These are phyloP conservation scores for Cyberlindnera japonica DNA, from an alignment of 805 yeast species.

Conservation along the genomic window DNA sequence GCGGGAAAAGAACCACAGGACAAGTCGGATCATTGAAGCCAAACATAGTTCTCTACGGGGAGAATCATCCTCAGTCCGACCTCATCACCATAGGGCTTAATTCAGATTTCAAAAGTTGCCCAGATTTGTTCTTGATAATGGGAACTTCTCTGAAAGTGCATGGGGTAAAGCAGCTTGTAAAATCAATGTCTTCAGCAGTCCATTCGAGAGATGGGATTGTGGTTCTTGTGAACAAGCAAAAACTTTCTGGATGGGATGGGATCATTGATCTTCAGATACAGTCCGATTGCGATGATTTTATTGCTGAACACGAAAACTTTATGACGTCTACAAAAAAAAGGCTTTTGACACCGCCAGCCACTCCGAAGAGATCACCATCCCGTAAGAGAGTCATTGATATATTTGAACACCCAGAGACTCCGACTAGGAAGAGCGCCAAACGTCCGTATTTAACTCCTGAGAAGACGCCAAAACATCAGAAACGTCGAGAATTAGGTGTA, in stretches of 20 bases:
- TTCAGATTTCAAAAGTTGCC: constrained; percentile 60
- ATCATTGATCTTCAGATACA: constrained; percentile 75
- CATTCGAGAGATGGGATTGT: constrained; percentile 81
- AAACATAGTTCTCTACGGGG: constrained; percentile 88
- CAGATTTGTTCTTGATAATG: constrained; percentile 80
- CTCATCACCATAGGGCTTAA: constrained; percentile 66
- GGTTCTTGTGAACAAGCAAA: constrained; percentile 69
- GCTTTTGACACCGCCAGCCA: constrained; percentile 30
- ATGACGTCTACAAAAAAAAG: constrained; percentile 7
- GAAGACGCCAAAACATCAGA: constrained; percentile 1
- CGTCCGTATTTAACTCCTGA: no score
- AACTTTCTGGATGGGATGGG: constrained; percentile 63
- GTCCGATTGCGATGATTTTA: constrained; percentile 82
- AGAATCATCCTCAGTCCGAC: constrained; percentile 86
- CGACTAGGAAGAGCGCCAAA: neutral
- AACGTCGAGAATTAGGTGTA: neutral
- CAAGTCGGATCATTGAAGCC: constrained; percentile 79
- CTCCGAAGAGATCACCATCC: constrained; percentile 28
- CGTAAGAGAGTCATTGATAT: constrained; percentile 14
- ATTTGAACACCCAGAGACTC: neutral
- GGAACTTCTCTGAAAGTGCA: constrained; percentile 92
- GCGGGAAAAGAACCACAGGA: constrained; percentile 74
- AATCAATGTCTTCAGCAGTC: constrained; percentile 60
- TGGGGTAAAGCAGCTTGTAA: constrained; percentile 80
- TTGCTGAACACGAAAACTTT: constrained; percentile 30